These are phyloP conservation scores for Fraxinus quadrangulata DNA, from an alignment of 257 asterid species.

Conservation along the genomic window DNA sequence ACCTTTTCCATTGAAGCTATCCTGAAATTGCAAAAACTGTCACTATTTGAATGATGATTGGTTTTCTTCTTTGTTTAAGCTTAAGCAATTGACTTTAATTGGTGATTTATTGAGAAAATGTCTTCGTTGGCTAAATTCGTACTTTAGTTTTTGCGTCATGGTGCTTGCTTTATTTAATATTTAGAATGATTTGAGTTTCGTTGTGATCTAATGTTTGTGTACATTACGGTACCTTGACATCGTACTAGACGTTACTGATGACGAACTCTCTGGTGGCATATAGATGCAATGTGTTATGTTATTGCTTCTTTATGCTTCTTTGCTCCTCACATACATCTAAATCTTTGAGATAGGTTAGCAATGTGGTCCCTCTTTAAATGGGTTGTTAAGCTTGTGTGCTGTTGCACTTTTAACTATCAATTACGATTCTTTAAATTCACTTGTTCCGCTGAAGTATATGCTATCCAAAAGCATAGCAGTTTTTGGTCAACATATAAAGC, in stretches of 20 bases:
- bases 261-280: background rate
- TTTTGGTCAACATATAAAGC: constrained; percentile 12
- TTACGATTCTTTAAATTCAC: background rate
- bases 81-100: constrained; percentile 18
- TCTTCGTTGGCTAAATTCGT: constrained; percentile 2
- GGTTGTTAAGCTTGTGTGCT: constrained; percentile 8
- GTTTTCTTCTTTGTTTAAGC: constrained; percentile 3
- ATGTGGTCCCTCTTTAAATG: constrained; percentile 6
- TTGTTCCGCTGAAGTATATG: background rate
- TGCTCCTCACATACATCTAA: background rate
- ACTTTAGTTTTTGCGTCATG: background rate
- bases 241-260: background rate
- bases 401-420: constrained; percentile 8
- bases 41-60: constrained; percentile 24
- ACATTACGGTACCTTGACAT: background rate
- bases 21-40: constrained; percentile 17
- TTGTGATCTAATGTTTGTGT: background rate
- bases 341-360: constrained; percentile 14
- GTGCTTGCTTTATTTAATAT: background rate
- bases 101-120: constrained; percentile 19
- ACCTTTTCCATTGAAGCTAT: constrained; percentile 8
- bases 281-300: constrained; percentile 5
- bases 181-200: background rate
- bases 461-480: background rate
- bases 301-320: background rate